Evolutionary conservation across 2,329 filamentous ascomycete species (phyloP).

Genomic region (Pseudocercospora ulei): DNA sequence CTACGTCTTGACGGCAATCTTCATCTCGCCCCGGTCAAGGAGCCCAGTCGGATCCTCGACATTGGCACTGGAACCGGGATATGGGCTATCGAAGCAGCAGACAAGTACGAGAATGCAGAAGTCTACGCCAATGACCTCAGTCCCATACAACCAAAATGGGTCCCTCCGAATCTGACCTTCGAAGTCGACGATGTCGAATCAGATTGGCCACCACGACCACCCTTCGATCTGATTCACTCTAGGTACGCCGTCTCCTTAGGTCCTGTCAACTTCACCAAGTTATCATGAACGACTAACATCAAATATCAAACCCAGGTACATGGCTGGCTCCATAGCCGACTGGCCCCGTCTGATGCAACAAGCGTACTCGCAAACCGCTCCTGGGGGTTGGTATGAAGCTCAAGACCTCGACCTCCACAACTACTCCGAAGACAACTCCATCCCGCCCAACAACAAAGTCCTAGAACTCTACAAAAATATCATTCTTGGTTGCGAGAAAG

Average conservation of each 20-base stretch:
- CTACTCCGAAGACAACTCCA: conserved; percentile 7
- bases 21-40: conserved; percentile 1
- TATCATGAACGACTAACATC: too few species aligned
- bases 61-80: conserved; percentile 38
- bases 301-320: conserved; percentile 20
- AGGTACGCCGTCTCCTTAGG: conserved; percentile 24
- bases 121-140: conserved; percentile 36
- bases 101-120: conserved; percentile 28
- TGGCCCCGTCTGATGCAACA: conserved; percentile 29
- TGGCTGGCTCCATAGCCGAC: conserved; percentile 42
- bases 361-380: conserved; percentile 10
- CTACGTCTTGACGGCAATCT: conserved; percentile 29
- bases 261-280: background rate
- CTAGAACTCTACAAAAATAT: conserved; percentile 7
- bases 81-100: conserved; percentile 33
- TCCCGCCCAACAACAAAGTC: conserved; percentile 4
- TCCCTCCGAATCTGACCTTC: conserved; percentile 26
- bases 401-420: conserved; percentile 11
- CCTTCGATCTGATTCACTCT: conserved; percentile 41
- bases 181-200: conserved; percentile 23
- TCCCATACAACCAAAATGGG: conserved; percentile 27
- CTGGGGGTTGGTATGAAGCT: conserved; percentile 12
- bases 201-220: conserved; percentile 6
- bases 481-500: conserved; percentile 3
- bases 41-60: conserved; percentile 34